Conservation (phyloP, 805 yeast species). For the Nadsonia fulvescens region DNA sequence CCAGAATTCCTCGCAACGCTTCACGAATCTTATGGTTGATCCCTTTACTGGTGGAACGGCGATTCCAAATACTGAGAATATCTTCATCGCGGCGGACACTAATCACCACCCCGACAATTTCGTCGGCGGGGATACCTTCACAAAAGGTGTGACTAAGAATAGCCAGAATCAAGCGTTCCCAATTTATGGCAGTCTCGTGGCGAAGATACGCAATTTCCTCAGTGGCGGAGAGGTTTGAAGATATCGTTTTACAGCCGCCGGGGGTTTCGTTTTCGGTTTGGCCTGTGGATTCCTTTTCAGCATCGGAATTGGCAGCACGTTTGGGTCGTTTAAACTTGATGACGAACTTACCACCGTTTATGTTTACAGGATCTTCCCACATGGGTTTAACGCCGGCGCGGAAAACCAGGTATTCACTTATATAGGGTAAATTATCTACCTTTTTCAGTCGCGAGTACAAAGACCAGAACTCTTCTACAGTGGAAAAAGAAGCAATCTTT, state of each 20-base stretch:
- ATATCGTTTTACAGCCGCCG: no score
- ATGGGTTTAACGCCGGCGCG: conserved; percentile 43
- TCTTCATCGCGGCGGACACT: conserved; percentile 43
- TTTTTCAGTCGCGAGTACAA: conserved; percentile 44
- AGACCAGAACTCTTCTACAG: conserved; percentile 98
- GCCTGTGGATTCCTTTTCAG: conserved; percentile 2
- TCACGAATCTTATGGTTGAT: conserved; percentile 11
- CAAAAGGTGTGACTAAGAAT: conserved; percentile 29
- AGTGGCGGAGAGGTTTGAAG: no score
- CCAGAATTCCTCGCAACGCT: conserved; percentile 10
- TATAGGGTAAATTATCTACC: conserved; percentile 12
- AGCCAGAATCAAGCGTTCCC: conserved; percentile 31
- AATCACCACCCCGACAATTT: conserved; percentile 39
- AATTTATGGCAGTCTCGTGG: conserved; percentile 11
- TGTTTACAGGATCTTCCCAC: conserved; percentile 49
- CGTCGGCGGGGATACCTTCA: conserved; percentile 13
- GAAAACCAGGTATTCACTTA: conserved; percentile 36
- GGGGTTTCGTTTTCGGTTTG: conserved; percentile 5
- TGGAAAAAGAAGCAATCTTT: conserved; percentile 69
- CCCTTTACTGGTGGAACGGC: conserved; percentile 19
- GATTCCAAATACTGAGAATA: conserved; percentile 45
- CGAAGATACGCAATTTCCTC: conserved; percentile 7
- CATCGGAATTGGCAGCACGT: conserved; percentile 6
- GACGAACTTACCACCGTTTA: conserved; percentile 47
- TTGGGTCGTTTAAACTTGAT: conserved; percentile 27